Conservation (phyloP, 2,329 filamentous ascomycete genomes). For the Xylaria sp. region DNA sequence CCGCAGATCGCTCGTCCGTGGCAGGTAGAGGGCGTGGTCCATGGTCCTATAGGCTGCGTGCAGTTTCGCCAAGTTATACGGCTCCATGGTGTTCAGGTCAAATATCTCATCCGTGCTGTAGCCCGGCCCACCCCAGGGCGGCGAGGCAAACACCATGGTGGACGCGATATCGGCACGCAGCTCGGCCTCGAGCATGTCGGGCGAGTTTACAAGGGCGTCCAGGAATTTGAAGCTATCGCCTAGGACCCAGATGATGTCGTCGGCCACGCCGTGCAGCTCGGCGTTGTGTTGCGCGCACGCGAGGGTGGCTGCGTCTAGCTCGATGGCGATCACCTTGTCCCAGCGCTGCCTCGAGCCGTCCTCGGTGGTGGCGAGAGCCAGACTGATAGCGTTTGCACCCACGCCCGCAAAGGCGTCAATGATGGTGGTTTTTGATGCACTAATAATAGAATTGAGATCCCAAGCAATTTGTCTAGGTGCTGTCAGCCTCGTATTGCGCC, state of each 20-base stretch:
- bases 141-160: constrained; percentile 59
- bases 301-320: constrained; percentile 78
- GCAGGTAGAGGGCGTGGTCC: constrained; percentile 76
- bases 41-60: constrained; percentile 62
- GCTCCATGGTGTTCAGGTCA: constrained; percentile 82
- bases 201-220: constrained; percentile 43
- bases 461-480: constrained; percentile 68
- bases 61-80: constrained; percentile 72
- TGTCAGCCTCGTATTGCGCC: constrained; percentile 21
- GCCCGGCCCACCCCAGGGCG: constrained; percentile 62
- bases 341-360: constrained; percentile 64
- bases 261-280: constrained; percentile 77
- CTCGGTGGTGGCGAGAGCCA: constrained; percentile 59
- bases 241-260: constrained; percentile 78
- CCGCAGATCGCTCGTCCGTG: constrained; percentile 79
- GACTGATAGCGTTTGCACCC: constrained; percentile 94
- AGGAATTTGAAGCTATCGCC: constrained; percentile 85
- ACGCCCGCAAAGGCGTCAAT: constrained; percentile 91
- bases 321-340: constrained; percentile 84
- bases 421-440: constrained; percentile 53
- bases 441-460: constrained; percentile 64
- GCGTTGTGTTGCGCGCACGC: constrained; percentile 94
- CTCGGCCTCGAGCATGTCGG: constrained; percentile 34
- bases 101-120: constrained; percentile 70
- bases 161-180: constrained; percentile 45